These are phyloP conservation scores for Colletotrichum musae DNA, from an alignment of 2,329 filamentous ascomycete genomes.

Conservation along the genomic window DNA sequence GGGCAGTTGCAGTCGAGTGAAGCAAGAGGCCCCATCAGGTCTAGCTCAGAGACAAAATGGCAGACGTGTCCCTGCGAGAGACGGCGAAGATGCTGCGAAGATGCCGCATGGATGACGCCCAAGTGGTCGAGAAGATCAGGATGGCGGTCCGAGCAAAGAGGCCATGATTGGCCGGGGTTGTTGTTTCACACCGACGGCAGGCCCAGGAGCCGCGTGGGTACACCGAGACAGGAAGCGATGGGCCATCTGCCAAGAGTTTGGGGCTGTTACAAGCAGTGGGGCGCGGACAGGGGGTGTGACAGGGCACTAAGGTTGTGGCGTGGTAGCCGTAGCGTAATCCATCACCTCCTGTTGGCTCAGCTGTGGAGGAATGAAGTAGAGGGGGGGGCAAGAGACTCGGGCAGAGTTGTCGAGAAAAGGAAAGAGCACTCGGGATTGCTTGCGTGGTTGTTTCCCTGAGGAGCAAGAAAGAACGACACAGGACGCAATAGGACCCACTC, in stretches of 20 bases:
- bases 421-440: conserved; percentile 28
- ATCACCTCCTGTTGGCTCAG: too few relatives aligned
- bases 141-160: conserved; percentile 19
- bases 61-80: conserved; percentile 24
- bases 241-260: conserved; percentile 37
- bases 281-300: background rate
- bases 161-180: conserved; percentile 19
- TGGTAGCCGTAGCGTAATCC: too few relatives aligned
- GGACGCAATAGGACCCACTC: conserved; percentile 8
- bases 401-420: conserved; percentile 1
- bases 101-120: conserved; percentile 26
- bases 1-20: conserved; percentile 36
- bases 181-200: conserved; percentile 34
- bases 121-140: conserved; percentile 27
- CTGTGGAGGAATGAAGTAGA: too few relatives aligned
- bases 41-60: conserved; percentile 1
- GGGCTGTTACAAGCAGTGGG: conserved; percentile 33
- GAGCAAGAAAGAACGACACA: conserved; percentile 34
- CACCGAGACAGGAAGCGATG: conserved; percentile 25
- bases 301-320: background rate
- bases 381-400: conserved; percentile 3
- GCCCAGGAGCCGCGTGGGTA: conserved; percentile 26
- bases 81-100: conserved; percentile 2
- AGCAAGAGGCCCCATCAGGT: conserved; percentile 10
- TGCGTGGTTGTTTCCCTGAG: conserved; percentile 35